Conservation (phyloP, 1,284 basidiomycete genomes). For the Afroboletus lepidellus region DNA sequence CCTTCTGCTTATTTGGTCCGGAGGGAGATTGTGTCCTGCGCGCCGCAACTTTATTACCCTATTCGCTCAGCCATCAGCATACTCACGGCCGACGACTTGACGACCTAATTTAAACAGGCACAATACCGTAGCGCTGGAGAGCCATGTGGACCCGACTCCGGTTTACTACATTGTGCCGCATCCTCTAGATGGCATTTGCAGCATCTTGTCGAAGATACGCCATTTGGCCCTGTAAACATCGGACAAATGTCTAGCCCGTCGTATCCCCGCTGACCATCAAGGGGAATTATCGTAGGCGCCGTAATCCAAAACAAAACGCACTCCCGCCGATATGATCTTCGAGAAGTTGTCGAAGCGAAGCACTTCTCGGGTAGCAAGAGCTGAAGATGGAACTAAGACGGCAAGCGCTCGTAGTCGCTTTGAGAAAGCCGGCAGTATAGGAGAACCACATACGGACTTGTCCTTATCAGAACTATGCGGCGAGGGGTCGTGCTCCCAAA, state of each 20-base stretch:
- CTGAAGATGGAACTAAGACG: conserved; percentile 79
- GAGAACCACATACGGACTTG: conserved; percentile 26
- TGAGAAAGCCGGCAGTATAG: conserved; percentile 71
- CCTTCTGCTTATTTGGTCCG: conserved; percentile 60
- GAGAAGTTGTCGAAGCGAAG: conserved; percentile 83
- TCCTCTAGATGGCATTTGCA: conserved; percentile 68
- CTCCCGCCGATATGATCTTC: conserved; percentile 80
- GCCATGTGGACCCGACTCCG: conserved; percentile 82
- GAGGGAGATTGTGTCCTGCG: conserved; percentile 77
- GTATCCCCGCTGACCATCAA: conserved; percentile 75
- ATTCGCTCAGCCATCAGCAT: conserved; percentile 1
- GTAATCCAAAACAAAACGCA: conserved; percentile 66
- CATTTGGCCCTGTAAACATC: conserved; percentile 76
- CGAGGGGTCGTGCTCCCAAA: conserved; percentile 44
- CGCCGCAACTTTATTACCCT: conserved; percentile 63
- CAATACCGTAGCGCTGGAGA: background rate
- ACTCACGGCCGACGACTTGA: background rate
- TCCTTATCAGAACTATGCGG: background rate
- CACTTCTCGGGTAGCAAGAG: conserved; percentile 51
- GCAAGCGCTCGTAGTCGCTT: conserved; percentile 54
- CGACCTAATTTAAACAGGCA: conserved; percentile 6
- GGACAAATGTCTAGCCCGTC: conserved; percentile 74
- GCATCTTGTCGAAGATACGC: conserved; percentile 75
- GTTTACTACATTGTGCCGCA: conserved; percentile 76
- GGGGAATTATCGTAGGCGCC: conserved; percentile 72